These are phyloP conservation scores for Mycosarcoma mackinlayi DNA, from an alignment of 1,284 basidiomycete species.

Conservation along the genomic window DNA sequence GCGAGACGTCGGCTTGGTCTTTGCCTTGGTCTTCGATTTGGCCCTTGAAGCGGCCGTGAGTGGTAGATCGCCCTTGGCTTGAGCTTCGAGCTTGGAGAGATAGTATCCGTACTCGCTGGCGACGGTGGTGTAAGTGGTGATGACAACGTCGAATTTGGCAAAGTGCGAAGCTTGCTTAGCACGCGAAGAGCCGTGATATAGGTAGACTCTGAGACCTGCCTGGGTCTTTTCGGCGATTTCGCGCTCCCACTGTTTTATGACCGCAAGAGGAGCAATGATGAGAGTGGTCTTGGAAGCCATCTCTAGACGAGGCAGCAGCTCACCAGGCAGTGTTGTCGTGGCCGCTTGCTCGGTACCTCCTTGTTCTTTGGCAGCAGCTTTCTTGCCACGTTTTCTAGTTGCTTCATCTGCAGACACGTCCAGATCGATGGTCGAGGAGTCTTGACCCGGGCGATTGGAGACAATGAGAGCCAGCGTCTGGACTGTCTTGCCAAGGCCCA, in stretches of 20 bases:
- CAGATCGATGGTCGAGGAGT: conserved; percentile 83
- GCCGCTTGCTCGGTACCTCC: conserved; percentile 3
- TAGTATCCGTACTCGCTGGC: conserved; percentile 53
- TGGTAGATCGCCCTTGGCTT: conserved; percentile 13
- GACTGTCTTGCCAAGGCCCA: conserved; percentile 90
- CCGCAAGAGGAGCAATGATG: conserved; percentile 71
- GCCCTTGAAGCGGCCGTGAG: conserved; percentile 5
- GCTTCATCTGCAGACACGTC: conserved; percentile 17
- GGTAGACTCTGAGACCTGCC: conserved; percentile 53
- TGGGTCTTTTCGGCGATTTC: conserved; percentile 83
- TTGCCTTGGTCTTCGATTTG: conserved; percentile 14
- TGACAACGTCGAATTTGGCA: conserved; percentile 58
- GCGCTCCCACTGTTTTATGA: conserved; percentile 90
- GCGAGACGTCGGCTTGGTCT: conserved; percentile 7
- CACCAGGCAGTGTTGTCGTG: neutral
- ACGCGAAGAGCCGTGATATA: conserved; percentile 61
- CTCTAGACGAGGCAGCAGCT: conserved; percentile 24
- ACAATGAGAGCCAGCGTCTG: conserved; percentile 92
- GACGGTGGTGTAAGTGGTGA: conserved; percentile 64
- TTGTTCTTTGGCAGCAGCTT: conserved; percentile 1
- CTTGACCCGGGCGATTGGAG: conserved; percentile 81
- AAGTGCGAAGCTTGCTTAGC: conserved; percentile 50
- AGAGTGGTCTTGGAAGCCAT: conserved; percentile 53
- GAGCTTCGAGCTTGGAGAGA: conserved; percentile 26
- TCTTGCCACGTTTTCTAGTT: conserved; percentile 17